Conservation (phyloP, 2,329 filamentous ascomycete genomes). For the Hypoxylon sp. region DNA sequence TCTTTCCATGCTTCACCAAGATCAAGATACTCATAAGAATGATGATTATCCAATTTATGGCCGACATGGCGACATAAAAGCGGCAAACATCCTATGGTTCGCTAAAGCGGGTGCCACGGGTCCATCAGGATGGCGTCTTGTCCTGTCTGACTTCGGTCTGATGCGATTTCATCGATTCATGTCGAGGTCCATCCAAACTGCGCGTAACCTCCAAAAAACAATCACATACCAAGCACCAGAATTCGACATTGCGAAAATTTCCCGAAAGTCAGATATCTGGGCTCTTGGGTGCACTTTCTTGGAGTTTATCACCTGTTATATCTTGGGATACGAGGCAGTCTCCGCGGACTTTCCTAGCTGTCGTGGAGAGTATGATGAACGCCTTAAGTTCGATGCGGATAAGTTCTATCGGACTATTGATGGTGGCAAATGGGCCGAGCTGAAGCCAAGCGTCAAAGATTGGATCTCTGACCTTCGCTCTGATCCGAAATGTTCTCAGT, state of each 20-base stretch:
- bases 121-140: conserved; percentile 19
- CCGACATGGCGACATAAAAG: conserved; percentile 38
- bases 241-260: conserved; percentile 34
- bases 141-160: conserved; percentile 31
- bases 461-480: conserved; percentile 21
- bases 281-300: conserved; percentile 34
- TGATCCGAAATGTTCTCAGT: conserved; percentile 14
- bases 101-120: conserved; percentile 4
- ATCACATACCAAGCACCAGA: conserved; percentile 34
- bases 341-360: conserved; percentile 22
- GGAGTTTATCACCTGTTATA: conserved; percentile 29
- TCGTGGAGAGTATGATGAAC: conserved; percentile 15
- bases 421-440: conserved; percentile 1
- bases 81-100: conserved; percentile 36
- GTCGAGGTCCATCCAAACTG: conserved; percentile 29
- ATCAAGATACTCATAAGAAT: conserved; percentile 7
- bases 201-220: conserved; percentile 23
- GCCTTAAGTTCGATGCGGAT: conserved; percentile 15
- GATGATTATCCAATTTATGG: conserved; percentile 31
- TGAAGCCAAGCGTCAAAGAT: conserved; percentile 18
- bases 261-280: conserved; percentile 36
- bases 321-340: conserved; percentile 18
- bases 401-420: conserved; percentile 23
- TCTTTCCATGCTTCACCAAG: conserved; percentile 28
- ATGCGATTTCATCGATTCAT: conserved; percentile 25